Conservation (phyloP, 2,329 filamentous ascomycete species). For the Chrysosporium keratinophilum region DNA sequence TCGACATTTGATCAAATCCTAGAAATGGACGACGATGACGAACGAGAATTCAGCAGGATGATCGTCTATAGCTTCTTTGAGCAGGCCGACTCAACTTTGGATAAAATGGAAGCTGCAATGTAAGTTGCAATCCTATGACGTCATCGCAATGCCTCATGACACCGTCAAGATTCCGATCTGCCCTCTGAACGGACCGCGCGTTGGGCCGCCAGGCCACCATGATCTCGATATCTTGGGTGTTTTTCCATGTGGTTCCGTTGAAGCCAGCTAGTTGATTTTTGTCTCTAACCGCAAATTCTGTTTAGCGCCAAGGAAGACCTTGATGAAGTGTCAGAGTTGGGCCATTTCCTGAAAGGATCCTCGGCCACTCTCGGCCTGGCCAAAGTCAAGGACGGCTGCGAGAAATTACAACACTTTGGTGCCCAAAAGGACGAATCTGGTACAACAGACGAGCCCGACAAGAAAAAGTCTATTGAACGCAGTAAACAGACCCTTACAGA, state of each 20-base stretch:
- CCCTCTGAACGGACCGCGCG: neutral
- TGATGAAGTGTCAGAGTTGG: slow-evolving; percentile 64
- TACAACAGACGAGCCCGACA: slow-evolving; percentile 53
- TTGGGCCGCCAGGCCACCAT: neutral
- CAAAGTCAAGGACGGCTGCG: slow-evolving; percentile 85
- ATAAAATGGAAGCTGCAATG: slow-evolving; percentile 72
- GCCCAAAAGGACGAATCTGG: slow-evolving; percentile 72
- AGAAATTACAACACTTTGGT: slow-evolving; percentile 92
- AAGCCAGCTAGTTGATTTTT: neutral
- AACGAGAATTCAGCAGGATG: slow-evolving; percentile 70
- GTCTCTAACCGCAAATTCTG: neutral
- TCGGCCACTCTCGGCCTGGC: slow-evolving; percentile 85
- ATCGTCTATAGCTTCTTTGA: slow-evolving; percentile 90
- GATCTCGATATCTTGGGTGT: neutral
- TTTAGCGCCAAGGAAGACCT: slow-evolving; percentile 58
- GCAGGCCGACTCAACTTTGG: slow-evolving; percentile 78
- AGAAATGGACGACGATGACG: slow-evolving; percentile 89
- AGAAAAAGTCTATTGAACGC: slow-evolving; percentile 56
- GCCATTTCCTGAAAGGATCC: slow-evolving; percentile 95
- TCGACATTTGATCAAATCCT: slow-evolving; percentile 86
- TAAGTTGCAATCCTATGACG: slow-evolving; percentile 43
- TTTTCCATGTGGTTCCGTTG: neutral
- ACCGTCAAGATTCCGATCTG: neutral
- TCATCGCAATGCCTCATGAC: slow-evolving; percentile 9
- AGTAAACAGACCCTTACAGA: slow-evolving; percentile 59